Conservation (phyloP, 371 early-diverging fungal genomes). For the Apophysomyces elegans region DNA sequence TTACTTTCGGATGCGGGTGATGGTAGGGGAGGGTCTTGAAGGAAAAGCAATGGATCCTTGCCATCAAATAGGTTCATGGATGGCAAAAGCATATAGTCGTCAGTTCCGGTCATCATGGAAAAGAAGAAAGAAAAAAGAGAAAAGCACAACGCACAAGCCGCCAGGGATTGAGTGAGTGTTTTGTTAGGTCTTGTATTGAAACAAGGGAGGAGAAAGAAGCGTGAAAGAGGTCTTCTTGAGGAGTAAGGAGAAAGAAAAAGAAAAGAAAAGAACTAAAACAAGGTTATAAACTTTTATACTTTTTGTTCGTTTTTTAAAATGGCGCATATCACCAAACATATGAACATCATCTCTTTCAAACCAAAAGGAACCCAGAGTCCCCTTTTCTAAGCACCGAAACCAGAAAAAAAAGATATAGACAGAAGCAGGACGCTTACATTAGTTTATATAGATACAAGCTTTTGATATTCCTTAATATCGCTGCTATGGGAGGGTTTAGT, state of each 20-base stretch:
- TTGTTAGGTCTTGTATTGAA: not conserved
- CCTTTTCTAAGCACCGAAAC: no score
- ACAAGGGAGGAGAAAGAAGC: not conserved
- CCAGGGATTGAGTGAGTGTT: constrained; percentile 12
- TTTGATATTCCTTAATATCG: not conserved
- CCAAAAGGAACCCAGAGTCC: no score
- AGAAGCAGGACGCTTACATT: no score
- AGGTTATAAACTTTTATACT: constrained; percentile 3
- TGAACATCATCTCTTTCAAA: not conserved
- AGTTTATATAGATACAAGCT: not conserved
- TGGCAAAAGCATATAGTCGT: constrained; percentile 33
- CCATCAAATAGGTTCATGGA: constrained; percentile 26
- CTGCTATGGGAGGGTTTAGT: not conserved
- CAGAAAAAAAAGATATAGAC: no score
- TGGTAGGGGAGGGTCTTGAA: constrained; percentile 25
- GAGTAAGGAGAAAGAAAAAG: not conserved
- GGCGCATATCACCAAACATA: not conserved
- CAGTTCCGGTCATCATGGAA: constrained; percentile 26
- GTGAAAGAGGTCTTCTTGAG: not conserved
- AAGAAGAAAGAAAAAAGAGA: no score
- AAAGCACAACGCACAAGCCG: constrained; percentile 9
- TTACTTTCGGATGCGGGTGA: constrained; percentile 25
- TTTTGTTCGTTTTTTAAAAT: constrained; percentile 3
- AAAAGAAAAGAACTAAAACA: not conserved
- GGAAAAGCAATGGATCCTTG: constrained; percentile 33